Evolutionary conservation across 169 alveolate genomes (phyloP).

Genomic region (Fabrea salina): DNA sequence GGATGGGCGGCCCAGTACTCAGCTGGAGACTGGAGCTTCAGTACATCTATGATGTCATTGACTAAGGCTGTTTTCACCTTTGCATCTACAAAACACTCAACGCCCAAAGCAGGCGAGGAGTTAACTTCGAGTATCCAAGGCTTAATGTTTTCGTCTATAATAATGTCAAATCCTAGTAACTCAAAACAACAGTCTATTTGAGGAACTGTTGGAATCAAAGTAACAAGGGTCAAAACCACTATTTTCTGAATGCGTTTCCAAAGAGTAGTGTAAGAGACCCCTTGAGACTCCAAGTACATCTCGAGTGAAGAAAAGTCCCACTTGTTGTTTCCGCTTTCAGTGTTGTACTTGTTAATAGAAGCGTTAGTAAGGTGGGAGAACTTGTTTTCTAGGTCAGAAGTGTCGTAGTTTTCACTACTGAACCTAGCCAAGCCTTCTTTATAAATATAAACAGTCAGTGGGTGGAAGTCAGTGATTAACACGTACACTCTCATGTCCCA

Average conservation of each 20-base stretch:
- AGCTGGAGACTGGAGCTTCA: too few relatives aligned
- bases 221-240: slow-evolving; percentile 61
- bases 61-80: background rate
- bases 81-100: slow-evolving; percentile 53
- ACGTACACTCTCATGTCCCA: slow-evolving; percentile 64
- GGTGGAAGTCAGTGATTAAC: slow-evolving; percentile 51
- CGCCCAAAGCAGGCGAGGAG: slow-evolving; percentile 66
- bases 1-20: too few relatives aligned
- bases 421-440: slow-evolving; percentile 82
- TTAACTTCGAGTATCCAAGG: slow-evolving; percentile 78
- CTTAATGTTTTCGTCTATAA: slow-evolving; percentile 58
- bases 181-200: background rate
- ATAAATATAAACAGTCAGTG: slow-evolving; percentile 61
- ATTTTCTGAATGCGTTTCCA: slow-evolving; percentile 70
- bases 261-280: slow-evolving; percentile 21
- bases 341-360: slow-evolving; percentile 69
- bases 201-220: slow-evolving; percentile 45
- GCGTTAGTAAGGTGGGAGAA: slow-evolving; percentile 78
- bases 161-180: slow-evolving; percentile 72
- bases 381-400: slow-evolving; percentile 29
- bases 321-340: slow-evolving; percentile 53
- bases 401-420: slow-evolving; percentile 60
- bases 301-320: slow-evolving; percentile 62
- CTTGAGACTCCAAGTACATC: slow-evolving; percentile 47
- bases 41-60: background rate